A percentile compares a stretch with the other conserved stretches of the same genome.
Evolutionary conservation across 2,329 filamentous ascomycete species (phyloP).

Genomic region (Sclerotinia trifoliorum): DNA sequence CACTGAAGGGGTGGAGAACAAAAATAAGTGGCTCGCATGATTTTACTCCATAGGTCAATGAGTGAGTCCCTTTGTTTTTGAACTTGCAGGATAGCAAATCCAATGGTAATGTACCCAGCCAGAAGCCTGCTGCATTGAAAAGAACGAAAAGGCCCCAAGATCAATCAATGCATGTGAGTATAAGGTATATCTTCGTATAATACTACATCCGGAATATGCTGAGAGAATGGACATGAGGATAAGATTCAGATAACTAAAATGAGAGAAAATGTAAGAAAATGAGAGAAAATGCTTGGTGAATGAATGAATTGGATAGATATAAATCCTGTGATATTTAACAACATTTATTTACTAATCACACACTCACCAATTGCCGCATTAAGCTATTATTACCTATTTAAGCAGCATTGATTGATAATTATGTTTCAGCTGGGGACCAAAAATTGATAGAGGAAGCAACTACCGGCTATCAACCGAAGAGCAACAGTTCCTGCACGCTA

Average conservation of each 20-base stretch:
- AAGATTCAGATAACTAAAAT: too few species aligned
- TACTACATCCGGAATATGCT: not conserved
- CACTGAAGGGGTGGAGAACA: conserved; percentile 13
- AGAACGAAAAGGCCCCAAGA: not conserved
- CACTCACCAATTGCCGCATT: not conserved
- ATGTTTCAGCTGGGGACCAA: not conserved
- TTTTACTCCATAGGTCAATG: not conserved
- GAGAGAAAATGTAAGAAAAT: not conserved
- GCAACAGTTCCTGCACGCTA: conserved; percentile 10
- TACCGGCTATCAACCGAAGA: conserved; percentile 13
- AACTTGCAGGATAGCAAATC: not conserved
- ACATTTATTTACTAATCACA: not conserved
- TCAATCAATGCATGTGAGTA: conserved; percentile 4
- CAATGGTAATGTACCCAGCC: not conserved
- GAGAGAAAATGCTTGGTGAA: not conserved
- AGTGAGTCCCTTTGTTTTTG: not conserved
- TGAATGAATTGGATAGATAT: not conserved
- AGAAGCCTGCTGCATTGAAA: not conserved
- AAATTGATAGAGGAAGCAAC: conserved; percentile 3
- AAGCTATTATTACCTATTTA: not conserved
- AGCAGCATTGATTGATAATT: not conserved
- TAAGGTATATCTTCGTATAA: not conserved
- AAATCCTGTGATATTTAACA: not conserved
- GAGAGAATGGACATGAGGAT: not conserved
- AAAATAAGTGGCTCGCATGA: conserved; percentile 13